phyloP scores from a whole-genome alignment of 1,139 yeast genomes.

The Saccharomyces hybrid region DNA sequence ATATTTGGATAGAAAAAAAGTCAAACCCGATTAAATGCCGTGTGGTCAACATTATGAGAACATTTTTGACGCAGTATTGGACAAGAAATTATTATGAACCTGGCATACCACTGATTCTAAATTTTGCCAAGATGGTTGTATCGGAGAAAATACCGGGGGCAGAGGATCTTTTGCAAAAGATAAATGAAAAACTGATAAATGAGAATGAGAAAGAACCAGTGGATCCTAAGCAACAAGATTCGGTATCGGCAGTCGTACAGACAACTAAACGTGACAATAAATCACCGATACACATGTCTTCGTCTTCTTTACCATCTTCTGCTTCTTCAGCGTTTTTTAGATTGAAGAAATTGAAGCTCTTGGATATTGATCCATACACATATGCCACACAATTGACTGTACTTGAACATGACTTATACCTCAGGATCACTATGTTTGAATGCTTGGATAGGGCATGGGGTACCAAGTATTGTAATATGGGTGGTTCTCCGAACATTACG shows the following conservation, averaged over 20 bases:
- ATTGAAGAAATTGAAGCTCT: constrained; percentile 37
- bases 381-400: constrained; percentile 79
- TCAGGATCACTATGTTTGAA: constrained; percentile 61
- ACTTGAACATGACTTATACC: constrained; percentile 60
- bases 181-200: constrained; percentile 21
- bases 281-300: constrained; percentile 3
- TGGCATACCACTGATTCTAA: constrained; percentile 45
- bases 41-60: constrained; percentile 63
- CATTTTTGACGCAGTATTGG: constrained; percentile 75
- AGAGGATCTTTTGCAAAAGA: constrained; percentile 27
- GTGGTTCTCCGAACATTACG: constrained; percentile 45
- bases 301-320: constrained; percentile 2
- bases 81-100: constrained; percentile 51
- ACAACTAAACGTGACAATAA: background rate
- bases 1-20: constrained; percentile 65
- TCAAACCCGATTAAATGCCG: constrained; percentile 52
- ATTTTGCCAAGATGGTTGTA: constrained; percentile 47
- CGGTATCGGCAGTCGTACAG: background rate
- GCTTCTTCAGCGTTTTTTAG: constrained; percentile 12
- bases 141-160: constrained; percentile 42
- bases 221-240: background rate
- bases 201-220: constrained; percentile 1
- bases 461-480: constrained; percentile 52
- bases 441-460: constrained; percentile 76
- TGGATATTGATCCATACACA: constrained; percentile 66